phyloP scores from a whole-genome alignment of 129 eudicot species.

The Tagetes patula region DNA sequence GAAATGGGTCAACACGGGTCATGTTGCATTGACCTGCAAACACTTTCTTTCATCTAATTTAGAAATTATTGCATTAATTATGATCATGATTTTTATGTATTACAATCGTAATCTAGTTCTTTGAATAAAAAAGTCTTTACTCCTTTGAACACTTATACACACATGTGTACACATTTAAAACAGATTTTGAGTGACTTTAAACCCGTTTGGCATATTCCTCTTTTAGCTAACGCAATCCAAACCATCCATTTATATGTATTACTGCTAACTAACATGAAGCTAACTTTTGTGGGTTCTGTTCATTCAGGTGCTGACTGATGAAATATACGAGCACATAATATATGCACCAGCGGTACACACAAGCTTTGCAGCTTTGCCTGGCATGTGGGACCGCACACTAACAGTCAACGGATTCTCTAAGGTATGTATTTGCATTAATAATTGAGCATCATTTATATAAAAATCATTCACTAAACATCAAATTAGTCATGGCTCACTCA shows the following conservation, averaged over 20 bases:
- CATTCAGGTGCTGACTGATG: conserved; percentile 81
- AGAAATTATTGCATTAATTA: background rate
- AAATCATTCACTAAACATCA: background rate
- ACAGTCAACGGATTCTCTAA: conserved; percentile 96
- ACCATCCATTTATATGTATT: background rate
- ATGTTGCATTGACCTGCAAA: background rate
- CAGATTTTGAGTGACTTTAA: background rate
- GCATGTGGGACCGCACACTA: conserved; percentile 96
- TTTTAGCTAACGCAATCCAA: background rate
- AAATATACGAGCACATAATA: conserved; percentile 91
- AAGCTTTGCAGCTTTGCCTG: conserved; percentile 98
- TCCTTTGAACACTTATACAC: background rate
- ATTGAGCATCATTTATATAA: background rate
- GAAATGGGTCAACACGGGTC: background rate
- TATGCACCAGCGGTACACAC: conserved; percentile 91
- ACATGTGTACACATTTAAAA: background rate
- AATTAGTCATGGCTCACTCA: conserved; percentile 11
- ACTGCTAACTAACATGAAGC: conserved; percentile 18
- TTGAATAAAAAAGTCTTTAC: background rate
- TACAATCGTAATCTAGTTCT: background rate
- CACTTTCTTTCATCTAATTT: background rate
- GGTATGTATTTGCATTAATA: conserved; percentile 39
- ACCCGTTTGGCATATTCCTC: background rate
- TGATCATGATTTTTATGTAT: background rate
- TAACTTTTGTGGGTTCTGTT: conserved; percentile 7